Base-by-base conservation (phyloP, 441 rosid genomes). In the Biscutella auriculata region DNA sequence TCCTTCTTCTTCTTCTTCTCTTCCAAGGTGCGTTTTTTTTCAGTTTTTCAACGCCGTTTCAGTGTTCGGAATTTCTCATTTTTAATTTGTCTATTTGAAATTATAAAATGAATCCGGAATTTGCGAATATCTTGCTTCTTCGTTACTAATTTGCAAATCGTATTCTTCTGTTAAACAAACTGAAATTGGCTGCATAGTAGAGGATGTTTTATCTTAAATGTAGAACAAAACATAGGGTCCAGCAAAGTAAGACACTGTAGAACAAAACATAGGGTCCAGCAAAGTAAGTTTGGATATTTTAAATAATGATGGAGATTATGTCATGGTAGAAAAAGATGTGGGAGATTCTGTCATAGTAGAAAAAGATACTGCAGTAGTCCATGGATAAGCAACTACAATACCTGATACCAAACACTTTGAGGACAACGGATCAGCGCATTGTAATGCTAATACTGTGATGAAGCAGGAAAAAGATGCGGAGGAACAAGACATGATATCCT, bases 191-290 rank as follows among this genome's bases (percentile, higher is more conserved):
- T 29, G 27, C 26, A 8, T 26, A 6, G 37, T 29, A 11, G 3
- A n/a, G n/a, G n/a, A n/a, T n/a, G n/a, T n/a, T n/a, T n/a, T n/a
- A n/a, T n/a, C n/a, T n/a, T n/a, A n/a, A n/a, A n/a, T n/a, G n/a
- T n/a, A n/a, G n/a, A n/a, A n/a, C n/a, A n/a, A n/a, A n/a, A n/a
- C n/a, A 67, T 41, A 14, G 51, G 66, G 56, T 57, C 62, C 62
- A 58, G n/a, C 60, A 59, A 27, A 33, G 21, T 73, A 73, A 60
- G 46, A 60, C 17, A 30, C 32, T 45, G 21, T 52, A n/a, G 69
- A 57, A 51, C 44, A 37, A 9, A 57, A 36, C 60, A 25, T 27
- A 19, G 64, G 9, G 54, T 43, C 68, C 21, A 29, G 23, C 13
- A 41, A 55, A 68, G 49, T 56, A 43, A 49, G 63, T 50, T 49